phyloP scores from a whole-genome alignment of 495 filamentous ascomycete species.

The Penicillium antarcticum region DNA sequence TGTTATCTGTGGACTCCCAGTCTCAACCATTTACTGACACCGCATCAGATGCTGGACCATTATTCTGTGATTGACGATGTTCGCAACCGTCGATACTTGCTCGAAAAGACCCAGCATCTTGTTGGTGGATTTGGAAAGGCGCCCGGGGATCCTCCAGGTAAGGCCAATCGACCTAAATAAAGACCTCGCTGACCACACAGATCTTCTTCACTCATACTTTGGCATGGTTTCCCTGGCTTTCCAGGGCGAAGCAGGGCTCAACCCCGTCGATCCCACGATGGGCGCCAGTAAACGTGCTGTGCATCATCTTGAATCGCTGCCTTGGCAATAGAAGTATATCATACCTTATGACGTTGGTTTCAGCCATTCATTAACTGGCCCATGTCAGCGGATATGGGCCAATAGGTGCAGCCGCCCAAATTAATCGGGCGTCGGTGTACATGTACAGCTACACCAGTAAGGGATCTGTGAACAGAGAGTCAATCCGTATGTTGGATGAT shows the following conservation, averaged over 20 bases:
- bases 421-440: background rate
- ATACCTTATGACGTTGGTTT: constrained; percentile 1
- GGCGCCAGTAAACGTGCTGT: constrained; percentile 56
- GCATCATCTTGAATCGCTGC: constrained; percentile 39
- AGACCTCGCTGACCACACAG: constrained; percentile 32
- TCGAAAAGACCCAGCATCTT: constrained; percentile 85
- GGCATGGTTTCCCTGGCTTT: constrained; percentile 75
- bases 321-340: constrained; percentile 24
- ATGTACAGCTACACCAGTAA: constrained; percentile 1
- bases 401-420: constrained; percentile 1
- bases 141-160: constrained; percentile 72
- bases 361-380: constrained; percentile 1
- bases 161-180: constrained; percentile 9
- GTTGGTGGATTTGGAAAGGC: constrained; percentile 89
- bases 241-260: constrained; percentile 60
- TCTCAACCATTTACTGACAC: constrained; percentile 4
- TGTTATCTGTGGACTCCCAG: constrained; percentile 4
- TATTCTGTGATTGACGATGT: constrained; percentile 55
- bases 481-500: background rate
- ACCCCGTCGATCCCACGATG: constrained; percentile 62
- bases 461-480: background rate
- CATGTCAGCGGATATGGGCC: background rate
- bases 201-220: constrained; percentile 87
- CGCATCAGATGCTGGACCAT: constrained; percentile 59
- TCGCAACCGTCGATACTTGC: constrained; percentile 69